Base-by-base conservation (phyloP, 1,284 basidiomycete genomes). In the Ganoderma sp. region DNA sequence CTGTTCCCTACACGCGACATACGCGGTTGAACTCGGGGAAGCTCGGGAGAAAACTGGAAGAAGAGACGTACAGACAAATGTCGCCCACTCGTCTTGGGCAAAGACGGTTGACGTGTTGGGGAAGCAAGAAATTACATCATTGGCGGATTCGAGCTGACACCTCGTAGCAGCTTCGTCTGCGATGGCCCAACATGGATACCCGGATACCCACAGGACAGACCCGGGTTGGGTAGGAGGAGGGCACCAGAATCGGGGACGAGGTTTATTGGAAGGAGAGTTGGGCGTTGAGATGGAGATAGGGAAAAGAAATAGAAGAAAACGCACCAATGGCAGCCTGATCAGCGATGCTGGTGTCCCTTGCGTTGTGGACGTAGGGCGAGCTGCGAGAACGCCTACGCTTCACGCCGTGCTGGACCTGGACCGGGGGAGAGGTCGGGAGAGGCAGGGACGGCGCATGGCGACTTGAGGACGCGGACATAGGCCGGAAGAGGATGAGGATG, bases 61-160 rank as follows among this genome's bases (percentile, higher is more conserved):
- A 37, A 63, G 1, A 60, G 57, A 88, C 91, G 75, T 74, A 92
- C 92, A 94, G 75, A 94, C 88, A 76, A 94, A 89, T 43, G 87
- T 84, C 7, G 88, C 87, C 83, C 87, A 92, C 68, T 92, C 79
- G 75, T 89, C 85, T 77, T 95, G 92, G 28, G 84, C 78, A 68
- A 94, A 81, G 34, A 81, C 69, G 39, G 85, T 85, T 69, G 83
- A 79, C 9, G 78, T 59, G 0, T 80, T 83, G 15, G 93, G 93
- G 75, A 84, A 94, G 78, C 93, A 95, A 7, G 92, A 91, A 56
- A 88, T 82, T 67, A 92, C 80, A 62, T 86, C 79, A 79, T 94
- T 94, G 70, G 86, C 86, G n/a, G 88, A 79, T 63, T 74, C 73
- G 42, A 79, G 17, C 39, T 42, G 57, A 71, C 84, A 84, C 58